Base-by-base conservation (phyloP, 2,329 filamentous ascomycete genomes). In the Scedosporium apiospermum region DNA sequence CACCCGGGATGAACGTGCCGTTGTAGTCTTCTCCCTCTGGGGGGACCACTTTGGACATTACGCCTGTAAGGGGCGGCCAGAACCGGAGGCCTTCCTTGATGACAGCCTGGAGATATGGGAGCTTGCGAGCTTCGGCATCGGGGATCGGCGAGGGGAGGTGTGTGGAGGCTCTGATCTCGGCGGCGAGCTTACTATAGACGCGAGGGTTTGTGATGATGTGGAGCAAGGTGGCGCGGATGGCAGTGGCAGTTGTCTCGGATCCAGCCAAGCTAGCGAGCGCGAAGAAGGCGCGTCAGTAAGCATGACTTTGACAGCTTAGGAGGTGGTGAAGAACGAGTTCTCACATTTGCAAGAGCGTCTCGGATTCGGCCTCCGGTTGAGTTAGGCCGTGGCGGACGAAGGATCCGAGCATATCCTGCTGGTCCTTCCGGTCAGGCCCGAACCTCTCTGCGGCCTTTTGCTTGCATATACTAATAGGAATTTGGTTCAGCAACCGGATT, bases 171-270 rank as follows among this genome's bases (percentile, higher is more conserved):
- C 66, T 67, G 14, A 80, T 75, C 65, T 83, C 81, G 0, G 68
- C 68, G 3, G 77, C 76, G 0, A 87, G 71, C 71, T 75, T 78
- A 3, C 65, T 63, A 62, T 79, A 76, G 0, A 82, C 76, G 0
- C 72, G 73, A 0, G 80, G 79, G 26, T 76, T 78, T 18, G 77
- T 81, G 21, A 80, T 76, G 62, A 86, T 69, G 67, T 82, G 77
- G 21, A 85, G 75, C 61, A 86, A 65, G 1, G 78, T 82, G 46
- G 78, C 74, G 1, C 83, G 78, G 7, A 87, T 77, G 1, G 77
- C 77, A 0, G 80, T 82, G 0, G 84, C 81, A 0, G 82, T 83
- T 3, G 82, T 85, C 64, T 86, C 83, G 0, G 81, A 82, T 3
- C 83, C 84, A 4, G 82, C 83, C 4, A 83, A 73, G 51, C 76